Evolutionary conservation across 345 rosid species (phyloP).

Genomic region (Citrus medica): DNA sequence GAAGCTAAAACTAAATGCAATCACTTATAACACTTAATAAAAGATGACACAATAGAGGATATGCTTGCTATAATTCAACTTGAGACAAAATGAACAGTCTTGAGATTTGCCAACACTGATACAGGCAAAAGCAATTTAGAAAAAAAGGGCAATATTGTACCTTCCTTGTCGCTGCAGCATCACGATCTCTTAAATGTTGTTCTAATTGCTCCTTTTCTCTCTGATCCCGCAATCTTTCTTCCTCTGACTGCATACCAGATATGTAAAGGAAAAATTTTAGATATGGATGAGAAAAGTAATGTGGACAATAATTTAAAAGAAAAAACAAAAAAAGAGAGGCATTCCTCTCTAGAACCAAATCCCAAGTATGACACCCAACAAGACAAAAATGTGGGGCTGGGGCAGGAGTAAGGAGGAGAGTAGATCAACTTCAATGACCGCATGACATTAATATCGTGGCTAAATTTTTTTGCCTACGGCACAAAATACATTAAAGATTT

Average conservation of each 20-base stretch:
- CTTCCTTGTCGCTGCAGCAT: constrained; percentile 79
- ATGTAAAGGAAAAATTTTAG: constrained; percentile 6
- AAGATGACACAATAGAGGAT: background rate
- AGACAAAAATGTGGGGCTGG: background rate
- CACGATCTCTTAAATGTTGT: constrained; percentile 76
- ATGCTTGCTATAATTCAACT: background rate
- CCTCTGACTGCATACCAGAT: constrained; percentile 64
- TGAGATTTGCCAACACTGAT: background rate
- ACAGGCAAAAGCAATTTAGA: background rate
- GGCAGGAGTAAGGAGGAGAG: background rate
- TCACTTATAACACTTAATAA: background rate
- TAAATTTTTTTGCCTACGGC: background rate
- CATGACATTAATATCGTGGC: background rate
- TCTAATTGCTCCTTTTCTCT: constrained; percentile 88
- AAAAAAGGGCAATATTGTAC: constrained; percentile 25
- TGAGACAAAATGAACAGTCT: background rate
- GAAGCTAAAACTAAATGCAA: background rate
- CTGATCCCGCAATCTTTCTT: constrained; percentile 89
- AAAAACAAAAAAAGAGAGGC: background rate
- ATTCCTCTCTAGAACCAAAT: background rate
- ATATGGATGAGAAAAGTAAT: background rate
- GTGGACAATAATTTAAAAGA: no score
- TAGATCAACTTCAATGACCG: background rate
- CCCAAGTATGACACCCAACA: background rate
- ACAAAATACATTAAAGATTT: background rate